phyloP scores from a whole-genome alignment of 75 land plant genomes.

The Selaginella tamariscina region DNA sequence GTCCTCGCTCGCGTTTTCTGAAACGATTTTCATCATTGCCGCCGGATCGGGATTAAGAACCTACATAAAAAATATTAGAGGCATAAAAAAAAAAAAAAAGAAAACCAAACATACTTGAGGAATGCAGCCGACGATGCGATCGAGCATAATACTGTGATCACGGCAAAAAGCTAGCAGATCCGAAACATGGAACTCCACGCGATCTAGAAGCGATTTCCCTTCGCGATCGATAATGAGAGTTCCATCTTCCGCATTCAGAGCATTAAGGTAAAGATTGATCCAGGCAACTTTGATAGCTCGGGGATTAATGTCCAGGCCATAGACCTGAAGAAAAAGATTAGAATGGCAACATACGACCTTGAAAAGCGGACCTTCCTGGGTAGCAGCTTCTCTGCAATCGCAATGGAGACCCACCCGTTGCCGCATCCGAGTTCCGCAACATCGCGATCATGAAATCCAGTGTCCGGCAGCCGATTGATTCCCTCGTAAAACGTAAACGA shows the following conservation, averaged over 20 bases:
- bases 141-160: constrained; percentile 67
- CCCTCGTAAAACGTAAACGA: constrained; percentile 98
- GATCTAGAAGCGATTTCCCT: constrained; percentile 71
- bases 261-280: constrained; percentile 86
- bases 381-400: constrained; percentile 85
- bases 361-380: constrained; percentile 47
- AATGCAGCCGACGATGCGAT: constrained; percentile 91
- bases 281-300: constrained; percentile 87
- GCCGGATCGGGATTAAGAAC: constrained; percentile 96
- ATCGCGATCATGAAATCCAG: constrained; percentile 13
- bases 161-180: constrained; percentile 81
- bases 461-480: constrained; percentile 11
- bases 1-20: constrained; percentile 97
- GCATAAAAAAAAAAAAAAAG: not conserved
- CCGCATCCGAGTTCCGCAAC: constrained; percentile 8
- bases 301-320: constrained; percentile 97
- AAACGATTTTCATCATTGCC: constrained; percentile 89
- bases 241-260: constrained; percentile 65
- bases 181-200: constrained; percentile 93
- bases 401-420: constrained; percentile 38
- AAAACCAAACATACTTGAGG: constrained; percentile 55
- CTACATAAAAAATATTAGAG: constrained; percentile 24
- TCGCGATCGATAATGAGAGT: constrained; percentile 66
- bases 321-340: constrained; percentile 42
- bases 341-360: not conserved